Evolutionary conservation across 768 basidiomycete species (phyloP), one percentile per base, ranked within the genome.

Genomic region (Epithele typhae): DNA sequence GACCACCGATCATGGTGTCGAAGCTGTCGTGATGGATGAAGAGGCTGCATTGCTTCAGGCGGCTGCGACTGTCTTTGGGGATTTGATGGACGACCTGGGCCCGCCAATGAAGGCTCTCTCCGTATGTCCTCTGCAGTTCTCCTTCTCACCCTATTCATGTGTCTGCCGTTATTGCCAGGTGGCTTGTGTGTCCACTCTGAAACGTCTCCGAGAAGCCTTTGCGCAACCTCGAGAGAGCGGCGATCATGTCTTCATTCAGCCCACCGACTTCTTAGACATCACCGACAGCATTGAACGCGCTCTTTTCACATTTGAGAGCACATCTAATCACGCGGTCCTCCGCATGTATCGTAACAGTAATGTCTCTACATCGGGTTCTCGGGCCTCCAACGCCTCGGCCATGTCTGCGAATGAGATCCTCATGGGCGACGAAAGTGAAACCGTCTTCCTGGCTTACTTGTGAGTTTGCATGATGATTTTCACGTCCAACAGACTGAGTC

Each of bases 371-470:
- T 19, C 58, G 53, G 36, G 54, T 3, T 61, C 60, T 0, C 39
- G 46, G 6, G 49, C 52, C 0, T 65, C 64, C 4, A 40, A 54
- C 11, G 43, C 48, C 5, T 63, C 62, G 3, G 24, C 51, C 25
- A 63, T 42, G 37, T 62, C 51, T 38, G 74, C 76, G 1, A 69
- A 70, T 32, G 47, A 52, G 12, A 37, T 73, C 2, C 57, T 78
- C 15, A 54, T 58, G 7, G 74, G 73, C 25, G 69, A 68, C 32
- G 81, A 86, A n/a, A 81, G 84, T 54, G 93, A 96, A 56, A 81
- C 82, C 46, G 74, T 96, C 1, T 95, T 95, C 62, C 64, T 94
- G 21, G 85, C 93, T 0, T 95, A 94, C 60, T 95, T 93, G 93
- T 94, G 51, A 62, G 91, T 73, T 40, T 44, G 18, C 7, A 22